Base-by-base conservation (phyloP, 805 yeast genomes). In the Metschnikowia lachancei region DNA sequence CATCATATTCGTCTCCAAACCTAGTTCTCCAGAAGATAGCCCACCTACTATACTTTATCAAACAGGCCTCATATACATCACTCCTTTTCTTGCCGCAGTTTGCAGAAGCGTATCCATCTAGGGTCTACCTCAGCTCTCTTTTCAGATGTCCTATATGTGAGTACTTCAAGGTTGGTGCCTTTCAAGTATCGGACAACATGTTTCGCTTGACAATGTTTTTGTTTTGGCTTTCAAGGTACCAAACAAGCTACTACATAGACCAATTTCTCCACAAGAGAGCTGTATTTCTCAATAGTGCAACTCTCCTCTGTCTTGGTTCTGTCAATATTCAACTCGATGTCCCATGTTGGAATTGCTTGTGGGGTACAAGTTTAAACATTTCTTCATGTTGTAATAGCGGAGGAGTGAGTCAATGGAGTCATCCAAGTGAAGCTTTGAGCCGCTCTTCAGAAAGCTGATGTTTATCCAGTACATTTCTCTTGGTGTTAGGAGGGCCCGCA, bases 381-480 rank as follows among this genome's bases (percentile, higher is more conserved):
- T 20, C 14, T 33, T 34, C 44, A 41, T 41, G 13, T 26, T 34
- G 22, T 41, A 41, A 22, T 41, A 38, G 5, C 38, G 31, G 17
- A 33, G 33, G 12, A 41, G 44, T 11, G 44, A 41, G 8, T 33
- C 44, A 31, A 41, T 41, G 33, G 24, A 41, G 10, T 41, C 44
- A 17, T 17, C 17, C 24, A 34, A 34, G n/a, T 34, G 36, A 34
- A 34, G 17, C 31, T 22, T 14, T 22, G 16, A 26, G 10, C 4
- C n/a, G 14, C 14, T 17, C 6, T 29, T 7, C n/a, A 14, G 24
- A 19, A 28, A 8, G 2, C 26, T 31, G 8, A 19, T n/a, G 12
- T 30, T 39, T 7, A 39, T 39, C 4, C 41, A 41, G n/a, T 22
- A 11, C 12, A 43, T 31, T 37, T 43, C 31, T 12, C 4, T 33